Evolutionary conservation across 805 yeast genomes (phyloP), one percentile per base, ranked within the genome.

Genomic region (Wickerhamiella azyma): DNA sequence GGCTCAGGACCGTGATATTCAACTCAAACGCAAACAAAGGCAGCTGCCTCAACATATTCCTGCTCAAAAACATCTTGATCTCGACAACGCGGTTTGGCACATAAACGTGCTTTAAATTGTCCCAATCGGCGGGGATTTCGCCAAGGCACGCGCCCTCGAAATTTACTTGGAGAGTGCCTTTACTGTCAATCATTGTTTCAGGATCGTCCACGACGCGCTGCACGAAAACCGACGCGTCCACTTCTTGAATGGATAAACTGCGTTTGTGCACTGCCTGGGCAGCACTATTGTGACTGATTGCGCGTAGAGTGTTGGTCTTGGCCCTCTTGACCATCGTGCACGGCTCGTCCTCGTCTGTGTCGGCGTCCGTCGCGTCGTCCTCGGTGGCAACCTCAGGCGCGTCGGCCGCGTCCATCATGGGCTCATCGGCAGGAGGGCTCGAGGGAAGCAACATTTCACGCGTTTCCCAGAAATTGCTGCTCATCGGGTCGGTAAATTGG

Each of bases 121-220:
- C 53, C 37, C 65, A 52, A 26, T 61, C 67, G 8, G 43, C 50
- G 1, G 71, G 71, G 8, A 67, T 51, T 24, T 53, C 49, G 1
- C 39, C 42, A 11, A 66, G 46, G 7, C 53, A 55, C n/a, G 51
- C 45, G 11, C 50, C 47, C 32, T 53, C 54, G 11, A 60, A 51
- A n/a, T 52, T 41, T 36, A 53, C 19, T 1, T n/a, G 17, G 17
- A 45, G 37, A 13, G 16, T n/a, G 3, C 48, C 45, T 13, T 40
- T 40, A n/a, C 13, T 11, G 8, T 36, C 42, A 17, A 30, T 18
- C 42, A 30, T 37, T 3, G 13, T 24, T 2, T 40, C 45, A 10
- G 48, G 45, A 19, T 46, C 41, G 21, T 46, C 45, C 11, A 46
- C 26, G 2, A 37, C 41, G n/a, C 37, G 32, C 17, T 46, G 36